Conservation (phyloP, 2,329 filamentous ascomycete species). For the Fusarium nelsonii region DNA sequence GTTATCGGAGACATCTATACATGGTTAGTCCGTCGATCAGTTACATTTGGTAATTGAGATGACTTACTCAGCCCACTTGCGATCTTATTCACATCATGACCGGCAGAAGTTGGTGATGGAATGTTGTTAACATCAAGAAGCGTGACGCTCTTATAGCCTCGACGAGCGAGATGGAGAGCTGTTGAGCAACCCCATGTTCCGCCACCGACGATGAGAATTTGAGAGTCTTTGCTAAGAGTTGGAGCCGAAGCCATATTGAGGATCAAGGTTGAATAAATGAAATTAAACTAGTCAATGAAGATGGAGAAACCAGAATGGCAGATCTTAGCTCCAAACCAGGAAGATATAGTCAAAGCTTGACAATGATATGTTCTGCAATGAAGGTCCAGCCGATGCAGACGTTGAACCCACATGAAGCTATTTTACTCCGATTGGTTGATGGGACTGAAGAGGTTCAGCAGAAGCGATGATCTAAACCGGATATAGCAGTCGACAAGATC, state of each 20-base stretch:
- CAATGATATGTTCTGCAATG: neutral
- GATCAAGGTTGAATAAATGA: fast-evolving
- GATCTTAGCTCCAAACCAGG: neutral
- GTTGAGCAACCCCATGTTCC: conserved; percentile 41
- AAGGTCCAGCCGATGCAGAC: conserved; percentile 37
- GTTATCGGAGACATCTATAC: neutral
- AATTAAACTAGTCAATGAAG: fast-evolving
- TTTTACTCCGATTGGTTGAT: neutral
- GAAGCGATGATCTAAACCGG: neutral
- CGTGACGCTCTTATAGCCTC: conserved; percentile 27
- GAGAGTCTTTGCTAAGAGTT: conserved; percentile 24
- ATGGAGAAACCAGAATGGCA: neutral
- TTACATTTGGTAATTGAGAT: fast-evolving
- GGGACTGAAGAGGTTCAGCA: neutral
- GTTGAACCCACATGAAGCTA: neutral
- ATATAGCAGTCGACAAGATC: neutral
- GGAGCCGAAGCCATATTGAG: conserved; percentile 8
- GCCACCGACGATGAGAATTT: conserved; percentile 36
- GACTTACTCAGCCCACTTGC: conserved; percentile 7
- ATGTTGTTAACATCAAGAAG: conserved; percentile 31
- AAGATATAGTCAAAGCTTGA: conserved; percentile 8
- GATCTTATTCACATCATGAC: conserved; percentile 39
- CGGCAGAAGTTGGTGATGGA: conserved; percentile 33
- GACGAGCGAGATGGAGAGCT: conserved; percentile 31
- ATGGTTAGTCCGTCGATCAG: neutral